A percentile compares a stretch with the other conserved stretches of the same genome.
Conservation (phyloP, 2,329 filamentous ascomycete species). For the Lachnellula cervina region DNA sequence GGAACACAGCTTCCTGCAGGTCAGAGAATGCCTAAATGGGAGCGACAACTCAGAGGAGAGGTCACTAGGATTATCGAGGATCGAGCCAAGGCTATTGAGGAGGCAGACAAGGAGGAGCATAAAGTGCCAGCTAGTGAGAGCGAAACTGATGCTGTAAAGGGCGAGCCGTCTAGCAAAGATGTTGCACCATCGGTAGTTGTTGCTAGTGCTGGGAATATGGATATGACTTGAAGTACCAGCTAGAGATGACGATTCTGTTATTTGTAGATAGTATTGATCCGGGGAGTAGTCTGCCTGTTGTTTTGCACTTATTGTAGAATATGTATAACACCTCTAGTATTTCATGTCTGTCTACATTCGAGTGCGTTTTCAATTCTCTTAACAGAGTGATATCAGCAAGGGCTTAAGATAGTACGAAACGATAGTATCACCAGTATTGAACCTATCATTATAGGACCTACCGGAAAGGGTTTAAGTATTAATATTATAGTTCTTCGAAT, state of each 20-base stretch:
- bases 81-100: background rate
- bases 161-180: background rate
- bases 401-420: no score
- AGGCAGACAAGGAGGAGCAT: background rate
- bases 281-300: no score
- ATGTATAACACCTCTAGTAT: no score
- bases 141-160: background rate
- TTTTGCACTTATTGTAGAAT: no score
- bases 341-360: no score
- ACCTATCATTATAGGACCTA: no score
- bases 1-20: conserved; percentile 21
- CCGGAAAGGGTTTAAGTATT: no score
- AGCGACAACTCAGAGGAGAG: conserved; percentile 26
- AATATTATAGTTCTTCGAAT: no score
- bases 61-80: conserved; percentile 13
- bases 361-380: no score
- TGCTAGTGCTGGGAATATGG: background rate
- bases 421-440: no score
- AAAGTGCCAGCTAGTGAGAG: background rate
- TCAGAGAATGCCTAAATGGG: conserved; percentile 26
- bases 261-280: no score
- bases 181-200: background rate
- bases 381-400: no score
- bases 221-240: background rate
- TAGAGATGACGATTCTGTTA: background rate